Evolutionary conservation across 2,329 filamentous ascomycete genomes (phyloP), one percentile per base, ranked within the genome.

Genomic region (Westerdykella ornata): DNA sequence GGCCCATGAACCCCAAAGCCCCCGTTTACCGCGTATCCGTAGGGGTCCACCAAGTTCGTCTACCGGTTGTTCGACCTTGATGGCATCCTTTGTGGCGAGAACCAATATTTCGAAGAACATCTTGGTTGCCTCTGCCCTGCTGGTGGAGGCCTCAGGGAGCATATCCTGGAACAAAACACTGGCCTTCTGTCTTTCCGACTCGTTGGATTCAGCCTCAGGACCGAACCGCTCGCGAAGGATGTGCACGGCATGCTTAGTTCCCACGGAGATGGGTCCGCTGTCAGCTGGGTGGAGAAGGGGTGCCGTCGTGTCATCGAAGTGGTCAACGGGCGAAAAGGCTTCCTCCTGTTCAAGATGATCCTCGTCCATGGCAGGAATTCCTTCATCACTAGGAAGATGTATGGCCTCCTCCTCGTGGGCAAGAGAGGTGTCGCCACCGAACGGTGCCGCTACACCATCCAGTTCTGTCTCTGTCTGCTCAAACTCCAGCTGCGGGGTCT

Each of bases 61-160:
- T 47, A 82, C 73, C 37, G 78, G 77, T 68, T 98, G 92, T 63
- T 97, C 90, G 18, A 97, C 88, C 69, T 95, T 95, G 69, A 98
- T 85, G 19, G 92, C 92, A 63, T 98, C 92, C 71, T 98, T 98
- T 32, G 92, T 98, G 4, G 90, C 92, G 35, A 98, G 76, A 3
- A 98, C 92, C 17, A 98, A 75, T 41, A 92, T 84, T 69, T 98
- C 92, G 57, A 98, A 98, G 72, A 98, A 98, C 88, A 98, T 96
- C 75, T 96, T 96, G 33, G 92, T 98, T 0, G 92, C 92, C 57
- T 97, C 92, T 7, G 85, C 84, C 66, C 87, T 86, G 51, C 78
- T 88, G 1, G 90, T 90, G 46, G 77, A 78, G 49, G 75, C 71
- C 67, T 94, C 87, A 0, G 92, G 92, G 26, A 96, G 76, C 36